These are phyloP conservation scores for Carex littledalei DNA, from an alignment of 176 grass and related monocot genomes.

Conservation along the genomic window DNA sequence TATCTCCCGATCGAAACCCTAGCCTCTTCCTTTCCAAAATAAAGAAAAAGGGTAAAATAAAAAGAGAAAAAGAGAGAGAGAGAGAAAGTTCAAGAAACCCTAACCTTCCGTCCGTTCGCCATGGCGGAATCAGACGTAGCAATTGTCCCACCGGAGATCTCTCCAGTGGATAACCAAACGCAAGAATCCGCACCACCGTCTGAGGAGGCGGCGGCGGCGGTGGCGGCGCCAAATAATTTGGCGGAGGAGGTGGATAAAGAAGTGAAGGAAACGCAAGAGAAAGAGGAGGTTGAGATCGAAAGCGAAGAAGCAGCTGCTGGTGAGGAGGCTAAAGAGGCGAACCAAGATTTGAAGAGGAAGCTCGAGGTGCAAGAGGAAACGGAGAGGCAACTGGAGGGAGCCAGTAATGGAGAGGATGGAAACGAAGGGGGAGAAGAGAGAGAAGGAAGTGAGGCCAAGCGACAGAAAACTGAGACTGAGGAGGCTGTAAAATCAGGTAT, in stretches of 20 bases:
- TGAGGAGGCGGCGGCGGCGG: background rate
- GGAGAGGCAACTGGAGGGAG: background rate
- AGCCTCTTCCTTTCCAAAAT: conserved; percentile 6
- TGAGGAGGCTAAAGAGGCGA: conserved; percentile 43
- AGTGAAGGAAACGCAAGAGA: conserved; percentile 40
- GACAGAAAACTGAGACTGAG: conserved; percentile 19
- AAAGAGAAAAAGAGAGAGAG: background rate
- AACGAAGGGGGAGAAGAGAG: conserved; percentile 3
- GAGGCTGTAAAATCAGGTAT: conserved; percentile 12
- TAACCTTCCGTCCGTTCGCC: conserved; percentile 20
- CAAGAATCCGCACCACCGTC: background rate
- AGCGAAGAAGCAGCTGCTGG: conserved; percentile 24
- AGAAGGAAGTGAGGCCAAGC: background rate
- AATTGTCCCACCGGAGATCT: conserved; percentile 20
- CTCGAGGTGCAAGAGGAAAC: conserved; percentile 31
- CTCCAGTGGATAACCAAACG: conserved; percentile 1
- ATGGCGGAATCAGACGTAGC: conserved; percentile 61
- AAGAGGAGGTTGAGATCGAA: conserved; percentile 25
- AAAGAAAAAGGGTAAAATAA: background rate
- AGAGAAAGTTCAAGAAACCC: conserved; percentile 50
- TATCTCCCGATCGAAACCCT: conserved; percentile 10
- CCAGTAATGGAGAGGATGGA: background rate
- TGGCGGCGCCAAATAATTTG: background rate
- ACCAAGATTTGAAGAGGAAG: conserved; percentile 37
- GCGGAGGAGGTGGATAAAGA: background rate